Evolutionary conservation across 75 land plant species (phyloP).

Genomic region (Larix kaempferi): DNA sequence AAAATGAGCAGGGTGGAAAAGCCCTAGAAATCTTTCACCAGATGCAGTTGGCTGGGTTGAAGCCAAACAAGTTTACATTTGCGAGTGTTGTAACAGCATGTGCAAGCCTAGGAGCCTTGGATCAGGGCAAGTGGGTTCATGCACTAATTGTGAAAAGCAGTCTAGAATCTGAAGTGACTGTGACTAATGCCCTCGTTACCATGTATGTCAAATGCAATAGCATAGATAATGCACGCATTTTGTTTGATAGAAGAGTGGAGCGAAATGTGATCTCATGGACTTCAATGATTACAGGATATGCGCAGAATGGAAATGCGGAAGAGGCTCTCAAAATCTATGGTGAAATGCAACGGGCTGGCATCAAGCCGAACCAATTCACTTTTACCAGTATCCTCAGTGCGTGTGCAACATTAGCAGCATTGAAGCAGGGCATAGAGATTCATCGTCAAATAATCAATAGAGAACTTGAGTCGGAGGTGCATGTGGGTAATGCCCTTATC

Average conservation of each 20-base stretch:
- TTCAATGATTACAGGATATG: conserved; percentile 26
- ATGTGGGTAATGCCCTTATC: conserved; percentile 3
- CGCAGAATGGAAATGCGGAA: conserved; percentile 15
- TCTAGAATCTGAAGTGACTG: neutral
- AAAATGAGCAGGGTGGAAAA: neutral
- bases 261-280: conserved; percentile 23
- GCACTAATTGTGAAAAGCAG: neutral
- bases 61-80: conserved; percentile 4
- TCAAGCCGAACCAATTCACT: conserved; percentile 36
- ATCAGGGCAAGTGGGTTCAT: conserved; percentile 4
- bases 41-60: neutral
- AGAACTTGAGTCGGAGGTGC: neutral
- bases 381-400: conserved; percentile 33
- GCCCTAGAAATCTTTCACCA: conserved; percentile 8
- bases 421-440: conserved; percentile 32
- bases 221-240: conserved; percentile 3
- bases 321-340: conserved; percentile 22
- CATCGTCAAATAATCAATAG: conserved; percentile 1
- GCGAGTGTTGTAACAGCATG: neutral
- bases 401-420: conserved; percentile 20
- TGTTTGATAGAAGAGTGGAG: neutral
- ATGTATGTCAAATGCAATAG: conserved; percentile 20
- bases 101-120: conserved; percentile 2
- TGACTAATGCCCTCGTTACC: conserved; percentile 6
- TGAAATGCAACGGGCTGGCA: conserved; percentile 33